Evolutionary conservation across 768 basidiomycete genomes (phyloP), one percentile per base, ranked within the genome.

Genomic region (Rubroboletus satanas): DNA sequence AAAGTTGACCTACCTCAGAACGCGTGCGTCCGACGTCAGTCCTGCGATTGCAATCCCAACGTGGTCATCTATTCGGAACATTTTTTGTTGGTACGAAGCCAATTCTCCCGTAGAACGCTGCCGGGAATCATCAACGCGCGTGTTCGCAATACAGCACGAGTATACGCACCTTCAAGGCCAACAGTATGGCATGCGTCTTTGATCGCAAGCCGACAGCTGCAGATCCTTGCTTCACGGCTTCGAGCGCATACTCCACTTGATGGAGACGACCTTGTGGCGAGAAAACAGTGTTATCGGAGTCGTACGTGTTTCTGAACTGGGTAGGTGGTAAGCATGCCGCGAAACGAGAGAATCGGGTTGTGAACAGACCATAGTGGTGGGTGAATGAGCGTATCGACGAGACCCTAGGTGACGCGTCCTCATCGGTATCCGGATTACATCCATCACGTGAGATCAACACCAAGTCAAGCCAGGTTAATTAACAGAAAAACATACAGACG

Each of bases 31-130:
- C 44, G 91, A 94, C 9, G 97, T 99, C 58, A 99, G 77, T n/a
- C 97, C 97, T 48, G 97, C 97, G 70, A 99, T 98, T 46, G 95
- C 96, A 66, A 99, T 93, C n/a, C 97, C 97, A 63, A 97, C 87
- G 75, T 99, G 97, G 73, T 98, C 94, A 68, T 99, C 97, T 85
- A 99, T 96, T 67, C 94, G 83, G 73, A 96, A 97, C 88, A 98
- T 90, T 82, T 99, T 98, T 77, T 98, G 95, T 71, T 99, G 97
- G 79, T 98, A 98, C n/a, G 92, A 93, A 15, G 97, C 95, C 49
- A 99, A 82, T 72, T 98, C 96, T 56, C 97, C 97, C 14, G 93
- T 95, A 29, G 97, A 98, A 72, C 96, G 84, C 97, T 99, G 47
- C n/a, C 42, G 15, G 39, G 18, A 17, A 39, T 57, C 36, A 33